Conservation (phyloP, 208 protist genomes). For the Crithidia sp. region DNA sequence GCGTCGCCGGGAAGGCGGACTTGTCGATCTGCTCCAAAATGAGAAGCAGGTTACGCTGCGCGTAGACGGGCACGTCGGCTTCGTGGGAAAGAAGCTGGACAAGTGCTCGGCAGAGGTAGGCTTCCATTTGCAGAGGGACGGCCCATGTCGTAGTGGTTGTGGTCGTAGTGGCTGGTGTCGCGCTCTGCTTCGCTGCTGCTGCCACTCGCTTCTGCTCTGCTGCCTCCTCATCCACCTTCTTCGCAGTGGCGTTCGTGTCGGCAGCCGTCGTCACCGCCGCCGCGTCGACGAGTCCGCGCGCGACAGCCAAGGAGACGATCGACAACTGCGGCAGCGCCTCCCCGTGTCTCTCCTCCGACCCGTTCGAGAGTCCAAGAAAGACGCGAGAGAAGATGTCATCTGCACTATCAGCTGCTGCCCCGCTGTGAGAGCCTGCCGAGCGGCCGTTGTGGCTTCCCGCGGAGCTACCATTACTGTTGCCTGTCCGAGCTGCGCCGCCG, state of each 20-base stretch:
- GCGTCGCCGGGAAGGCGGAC: conserved; percentile 53
- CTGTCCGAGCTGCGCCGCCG: no score
- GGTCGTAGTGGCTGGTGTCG: not conserved
- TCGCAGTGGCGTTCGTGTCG: not conserved
- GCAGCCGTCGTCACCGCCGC: not conserved
- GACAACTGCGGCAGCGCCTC: not conserved
- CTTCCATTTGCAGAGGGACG: conserved; percentile 64
- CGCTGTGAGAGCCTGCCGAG: no score
- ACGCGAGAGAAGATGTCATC: not conserved
- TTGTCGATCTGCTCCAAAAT: conserved; percentile 74
- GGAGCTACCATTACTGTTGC: no score
- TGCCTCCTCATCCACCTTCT: not conserved
- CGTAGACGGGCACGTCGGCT: conserved; percentile 53
- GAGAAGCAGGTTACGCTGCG: conserved; percentile 71
- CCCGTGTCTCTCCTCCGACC: no score
- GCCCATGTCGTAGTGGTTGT: conserved; percentile 12
- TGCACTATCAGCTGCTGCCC: no score
- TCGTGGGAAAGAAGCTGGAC: conserved; percentile 58
- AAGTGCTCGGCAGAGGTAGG: conserved; percentile 55
- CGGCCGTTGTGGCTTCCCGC: no score
- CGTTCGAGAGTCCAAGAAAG: not conserved
- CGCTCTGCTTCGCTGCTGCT: not conserved
- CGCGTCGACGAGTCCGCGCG: conserved; percentile 11
- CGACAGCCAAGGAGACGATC: conserved; percentile 13
- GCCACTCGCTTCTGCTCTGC: not conserved